Evolutionary conservation across 2,329 filamentous ascomycete species (phyloP), one percentile per base, ranked within the genome.

Genomic region (Aspergillus unguis): DNA sequence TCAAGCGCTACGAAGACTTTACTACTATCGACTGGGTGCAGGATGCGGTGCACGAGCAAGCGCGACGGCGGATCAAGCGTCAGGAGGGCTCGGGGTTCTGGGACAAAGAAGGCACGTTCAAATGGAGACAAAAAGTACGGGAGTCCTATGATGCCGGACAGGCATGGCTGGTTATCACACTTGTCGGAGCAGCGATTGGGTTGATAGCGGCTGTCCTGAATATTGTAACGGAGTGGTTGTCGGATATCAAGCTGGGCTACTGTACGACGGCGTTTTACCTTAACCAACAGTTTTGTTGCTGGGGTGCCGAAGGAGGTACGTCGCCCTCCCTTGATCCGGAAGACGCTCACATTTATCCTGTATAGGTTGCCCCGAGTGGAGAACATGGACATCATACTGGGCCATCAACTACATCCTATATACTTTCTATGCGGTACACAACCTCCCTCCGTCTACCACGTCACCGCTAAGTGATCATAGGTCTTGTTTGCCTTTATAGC

Each of bases 1-100:
- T 99, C 70, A 96, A 96, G 76, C 84, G 92, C 75, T 99, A 99
- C 75, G 94, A 96, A 81, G 94, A 99, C 74, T 99, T 99, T 70
- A 96, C 92, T 5, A 99, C 94, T 1, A 76, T 79, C 83, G 94
- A 99, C 73, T 99, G 94, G 94, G 92, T 99, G 0, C 92, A 99
- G 71, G 94, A 99, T 81, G 92, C 92, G 8, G 87, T 91, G 32
- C 87, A 92, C 58, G 94, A 96, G 71, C 90, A 95, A 69, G 78
- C 89, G 43, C 84, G 92, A 50, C 85, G 92, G 56, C 89, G 89
- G 64, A 82, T 87, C 44, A 82, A 87, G 61, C 83, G 88, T 64
- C 86, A 85, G 69, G 85, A 86, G 63, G 84, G 86, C 5, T 85
- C 83, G 2, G 85, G 86, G 37, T 84, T 88, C 56, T 88, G 88